Evolutionary conservation across 768 basidiomycete species (phyloP), one percentile per base, ranked within the genome.

Genomic region (Lactifluus rugatus): DNA sequence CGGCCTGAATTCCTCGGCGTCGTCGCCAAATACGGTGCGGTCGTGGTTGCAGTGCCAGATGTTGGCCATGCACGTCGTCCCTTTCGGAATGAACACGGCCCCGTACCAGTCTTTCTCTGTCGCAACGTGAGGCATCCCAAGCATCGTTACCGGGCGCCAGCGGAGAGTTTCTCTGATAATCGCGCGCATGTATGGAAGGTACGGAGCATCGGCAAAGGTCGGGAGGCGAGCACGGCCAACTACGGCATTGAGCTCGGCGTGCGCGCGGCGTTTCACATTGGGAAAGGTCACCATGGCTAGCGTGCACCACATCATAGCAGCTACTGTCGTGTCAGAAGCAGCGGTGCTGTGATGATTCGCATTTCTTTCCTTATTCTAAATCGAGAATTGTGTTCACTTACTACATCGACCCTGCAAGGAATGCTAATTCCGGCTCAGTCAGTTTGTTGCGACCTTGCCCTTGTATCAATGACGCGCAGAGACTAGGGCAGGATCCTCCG

Each of bases 51-150:
- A 37, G 7, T 39, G 39, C 54, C 63, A 58, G n/a, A 48, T 16
- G 46, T 72, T 72, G 11, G 65, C 62, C 23, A 72, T 57, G 25
- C 73, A 63, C 1, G 70, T 65, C 2, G 72, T 69, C 10, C 71
- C 73, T 32, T 66, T 69, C 0, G 74, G 73, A 16, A 75, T 72
- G 52, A 66, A 60, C 48, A 57, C 37, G 25, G 26, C 54, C n/a
- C 45, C 19, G 17, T 56, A 56, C 47, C 54, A 55, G 28, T 70
- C 70, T 34, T 72, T 70, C 47, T 59, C 47, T 56, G 57, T 47
- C 57, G 55, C 26, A 28, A 19, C 47, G 31, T 48, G 55, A 1
- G 53, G 52, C 5, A 57, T 4, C 5, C 49, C 42, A 16, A 56
- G 54, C 19, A 39, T 28, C 1, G 50, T 6, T 11, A 14, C 42